phyloP scores from a whole-genome alignment of 108 stramenopile species.

The Epithemia pelagica region DNA sequence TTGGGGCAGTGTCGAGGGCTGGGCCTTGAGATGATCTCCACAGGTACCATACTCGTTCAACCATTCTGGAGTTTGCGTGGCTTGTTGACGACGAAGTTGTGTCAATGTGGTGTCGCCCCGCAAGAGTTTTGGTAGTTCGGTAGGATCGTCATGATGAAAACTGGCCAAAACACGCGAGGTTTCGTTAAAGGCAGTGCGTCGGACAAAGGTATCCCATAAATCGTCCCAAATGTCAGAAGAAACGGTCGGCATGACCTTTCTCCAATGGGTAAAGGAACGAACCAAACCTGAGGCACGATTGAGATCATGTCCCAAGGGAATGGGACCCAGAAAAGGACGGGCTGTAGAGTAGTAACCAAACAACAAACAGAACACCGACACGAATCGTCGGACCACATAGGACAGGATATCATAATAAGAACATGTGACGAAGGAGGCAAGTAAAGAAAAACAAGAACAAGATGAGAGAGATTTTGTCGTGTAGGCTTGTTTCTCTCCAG shows the following conservation, averaged over 20 bases:
- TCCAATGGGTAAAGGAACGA: neutral
- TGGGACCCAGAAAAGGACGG: slow-evolving; percentile 20
- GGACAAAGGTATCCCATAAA: slow-evolving; percentile 22
- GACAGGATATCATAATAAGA: too few relatives aligned
- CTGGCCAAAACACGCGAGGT: slow-evolving; percentile 27
- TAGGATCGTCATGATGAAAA: slow-evolving; percentile 8
- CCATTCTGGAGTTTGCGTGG: slow-evolving; percentile 32
- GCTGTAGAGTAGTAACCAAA: too few relatives aligned
- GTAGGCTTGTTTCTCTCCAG: too few relatives aligned
- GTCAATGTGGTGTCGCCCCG: slow-evolving; percentile 8
- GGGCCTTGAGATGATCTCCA: slow-evolving; percentile 13
- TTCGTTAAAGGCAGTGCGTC: slow-evolving; percentile 10
- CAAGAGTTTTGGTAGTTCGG: slow-evolving; percentile 5
- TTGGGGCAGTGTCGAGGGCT: slow-evolving; percentile 29
- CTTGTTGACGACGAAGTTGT: slow-evolving; percentile 10
- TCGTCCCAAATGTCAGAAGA: slow-evolving; percentile 1
- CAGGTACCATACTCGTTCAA: slow-evolving; percentile 43
- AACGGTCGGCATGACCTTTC: neutral
- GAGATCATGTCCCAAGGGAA: slow-evolving; percentile 30
- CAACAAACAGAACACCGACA: too few relatives aligned
- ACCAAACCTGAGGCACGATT: slow-evolving; percentile 10
- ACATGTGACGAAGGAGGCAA: too few relatives aligned
- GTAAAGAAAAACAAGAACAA: too few relatives aligned
- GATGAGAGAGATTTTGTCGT: too few relatives aligned
- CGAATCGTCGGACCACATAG: too few relatives aligned